Percentiles rank a stretch among this genome's conserved stretches.
phyloP scores from a whole-genome alignment of 1,139 yeast species.

The Sugiyamaella sp. region DNA sequence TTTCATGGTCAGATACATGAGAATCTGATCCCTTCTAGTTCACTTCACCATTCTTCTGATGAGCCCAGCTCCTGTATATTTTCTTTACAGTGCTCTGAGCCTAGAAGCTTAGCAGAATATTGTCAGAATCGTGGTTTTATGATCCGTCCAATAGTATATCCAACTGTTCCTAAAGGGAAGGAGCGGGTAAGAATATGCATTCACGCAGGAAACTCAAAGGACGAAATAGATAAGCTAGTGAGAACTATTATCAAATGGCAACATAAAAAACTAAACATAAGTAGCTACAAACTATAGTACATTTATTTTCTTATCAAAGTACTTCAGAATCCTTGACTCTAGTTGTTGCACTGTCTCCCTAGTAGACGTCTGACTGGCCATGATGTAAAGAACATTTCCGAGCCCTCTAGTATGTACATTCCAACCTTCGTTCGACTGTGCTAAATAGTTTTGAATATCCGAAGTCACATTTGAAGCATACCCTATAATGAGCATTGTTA shows the following conservation, averaged over 20 bases:
- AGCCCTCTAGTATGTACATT: conserved; percentile 32
- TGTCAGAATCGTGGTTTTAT: conserved; percentile 32
- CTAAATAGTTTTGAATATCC: conserved; percentile 18
- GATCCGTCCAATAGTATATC: conserved; percentile 37
- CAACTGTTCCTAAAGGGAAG: conserved; percentile 37
- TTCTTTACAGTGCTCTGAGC: conserved; percentile 29
- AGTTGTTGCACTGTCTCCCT: conserved; percentile 15
- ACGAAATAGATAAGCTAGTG: conserved; percentile 29
- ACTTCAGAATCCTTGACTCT: conserved; percentile 18
- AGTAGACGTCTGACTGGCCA: conserved; percentile 28
- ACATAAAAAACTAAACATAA: background rate
- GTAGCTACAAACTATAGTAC: background rate
- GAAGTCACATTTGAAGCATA: conserved; percentile 29
- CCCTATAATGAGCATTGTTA: conserved; percentile 24
- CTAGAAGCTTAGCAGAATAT: conserved; percentile 30
- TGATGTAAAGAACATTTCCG: conserved; percentile 34
- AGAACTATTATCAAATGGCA: conserved; percentile 23
- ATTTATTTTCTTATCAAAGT: background rate
- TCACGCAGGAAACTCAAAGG: conserved; percentile 31
- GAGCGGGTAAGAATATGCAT: conserved; percentile 36
- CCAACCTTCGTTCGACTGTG: conserved; percentile 20
- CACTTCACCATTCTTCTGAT: conserved; percentile 16
- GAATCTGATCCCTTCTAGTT: conserved; percentile 1
- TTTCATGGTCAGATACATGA: conserved; percentile 14
- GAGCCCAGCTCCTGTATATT: conserved; percentile 29